Conservation (phyloP, 2,329 filamentous ascomycete genomes). For the Aspergillus ochraceus region DNA sequence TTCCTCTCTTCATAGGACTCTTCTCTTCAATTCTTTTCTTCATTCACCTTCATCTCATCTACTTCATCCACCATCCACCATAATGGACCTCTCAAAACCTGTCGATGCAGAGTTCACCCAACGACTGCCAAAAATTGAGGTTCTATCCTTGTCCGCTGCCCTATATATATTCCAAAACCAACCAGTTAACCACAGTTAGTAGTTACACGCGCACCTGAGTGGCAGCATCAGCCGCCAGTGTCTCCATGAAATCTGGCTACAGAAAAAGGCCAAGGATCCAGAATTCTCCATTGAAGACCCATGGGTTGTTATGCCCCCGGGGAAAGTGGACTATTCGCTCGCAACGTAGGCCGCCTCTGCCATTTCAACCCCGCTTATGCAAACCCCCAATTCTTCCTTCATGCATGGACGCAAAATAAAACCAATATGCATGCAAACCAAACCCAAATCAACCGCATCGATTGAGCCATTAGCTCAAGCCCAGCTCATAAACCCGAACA, state of each 20-base stretch:
- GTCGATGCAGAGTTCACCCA: slow-evolving; percentile 34
- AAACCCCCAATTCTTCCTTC: slow-evolving; percentile 43
- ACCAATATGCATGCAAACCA: neutral
- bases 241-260: slow-evolving; percentile 72
- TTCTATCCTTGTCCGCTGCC: slow-evolving; percentile 14
- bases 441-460: neutral
- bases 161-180: neutral
- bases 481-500: neutral
- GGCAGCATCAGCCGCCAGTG: slow-evolving; percentile 73
- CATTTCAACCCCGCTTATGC: too few relatives aligned
- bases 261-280: slow-evolving; percentile 54
- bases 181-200: slow-evolving; percentile 7
- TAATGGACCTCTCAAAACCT: slow-evolving; percentile 26
- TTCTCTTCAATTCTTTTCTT: neutral
- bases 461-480: neutral
- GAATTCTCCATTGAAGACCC: slow-evolving; percentile 66
- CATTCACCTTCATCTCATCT: neutral
- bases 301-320: slow-evolving; percentile 64
- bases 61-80: neutral
- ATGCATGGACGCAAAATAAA: neutral
- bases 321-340: slow-evolving; percentile 71
- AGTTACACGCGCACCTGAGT: slow-evolving; percentile 79
- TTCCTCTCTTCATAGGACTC: too few relatives aligned
- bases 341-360: slow-evolving; percentile 60
- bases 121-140: slow-evolving; percentile 39